These are phyloP conservation scores for Ophiostoma sp. DNA, from an alignment of 2,329 filamentous ascomycete species.

Conservation along the genomic window DNA sequence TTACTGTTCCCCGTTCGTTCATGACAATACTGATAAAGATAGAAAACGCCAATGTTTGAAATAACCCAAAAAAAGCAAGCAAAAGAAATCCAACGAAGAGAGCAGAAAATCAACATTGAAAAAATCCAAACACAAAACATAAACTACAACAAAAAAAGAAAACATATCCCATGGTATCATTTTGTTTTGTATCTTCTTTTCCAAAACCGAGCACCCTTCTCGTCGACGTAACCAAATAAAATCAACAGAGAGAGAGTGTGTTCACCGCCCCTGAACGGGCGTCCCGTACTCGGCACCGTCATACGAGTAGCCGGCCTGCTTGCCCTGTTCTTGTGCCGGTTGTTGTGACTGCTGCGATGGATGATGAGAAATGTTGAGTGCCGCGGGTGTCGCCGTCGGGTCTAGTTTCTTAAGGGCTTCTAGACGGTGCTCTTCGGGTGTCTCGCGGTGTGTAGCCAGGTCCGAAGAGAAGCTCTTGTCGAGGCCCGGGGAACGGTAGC, in stretches of 20 bases:
- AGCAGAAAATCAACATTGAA: too few species aligned
- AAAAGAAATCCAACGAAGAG: too few species aligned
- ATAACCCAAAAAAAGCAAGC: too few species aligned
- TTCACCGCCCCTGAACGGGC: neutral
- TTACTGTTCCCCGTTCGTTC: too few species aligned
- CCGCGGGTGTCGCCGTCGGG: neutral
- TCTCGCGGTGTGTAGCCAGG: constrained; percentile 51
- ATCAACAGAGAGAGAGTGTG: neutral
- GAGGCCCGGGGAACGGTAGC: constrained; percentile 42
- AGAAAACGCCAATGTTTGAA: too few species aligned
- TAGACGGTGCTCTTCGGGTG: constrained; percentile 43
- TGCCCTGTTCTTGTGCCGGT: neutral
- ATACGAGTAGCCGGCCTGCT: neutral
- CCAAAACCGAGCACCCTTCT: neutral
- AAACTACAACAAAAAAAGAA: neutral
- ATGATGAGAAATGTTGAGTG: neutral
- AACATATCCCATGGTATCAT: constrained; percentile 24
- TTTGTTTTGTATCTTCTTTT: neutral
- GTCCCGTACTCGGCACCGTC: constrained; percentile 3
- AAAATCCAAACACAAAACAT: neutral
- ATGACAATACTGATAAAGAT: too few species aligned
- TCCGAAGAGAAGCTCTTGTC: constrained; percentile 47
- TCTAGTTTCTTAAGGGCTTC: constrained; percentile 35
- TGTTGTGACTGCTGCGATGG: neutral
- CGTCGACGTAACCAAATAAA: neutral